These are phyloP conservation scores for Sporormia fimetaria DNA, from an alignment of 495 filamentous ascomycete species.

Conservation along the genomic window DNA sequence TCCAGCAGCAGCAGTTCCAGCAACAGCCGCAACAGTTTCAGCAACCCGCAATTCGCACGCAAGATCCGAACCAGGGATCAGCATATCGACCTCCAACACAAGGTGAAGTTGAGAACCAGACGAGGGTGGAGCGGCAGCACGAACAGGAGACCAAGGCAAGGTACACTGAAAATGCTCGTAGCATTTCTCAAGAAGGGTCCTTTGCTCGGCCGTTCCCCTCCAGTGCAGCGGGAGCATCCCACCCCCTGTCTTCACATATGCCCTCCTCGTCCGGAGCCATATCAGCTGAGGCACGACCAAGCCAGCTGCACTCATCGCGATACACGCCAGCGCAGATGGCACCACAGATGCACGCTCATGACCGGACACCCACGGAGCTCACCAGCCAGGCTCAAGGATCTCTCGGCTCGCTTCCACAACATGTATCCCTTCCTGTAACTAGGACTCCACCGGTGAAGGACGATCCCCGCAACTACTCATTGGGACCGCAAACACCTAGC, in stretches of 20 bases:
- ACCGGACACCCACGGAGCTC: slow-evolving; percentile 2
- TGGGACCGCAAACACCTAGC: slow-evolving; percentile 3
- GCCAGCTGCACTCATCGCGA: no score
- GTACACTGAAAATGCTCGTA: slow-evolving; percentile 8
- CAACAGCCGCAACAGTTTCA: no score
- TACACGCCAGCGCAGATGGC: not conserved
- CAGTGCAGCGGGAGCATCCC: slow-evolving; percentile 2
- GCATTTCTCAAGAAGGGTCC: slow-evolving; percentile 15
- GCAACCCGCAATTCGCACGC: not conserved
- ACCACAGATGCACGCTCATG: not conserved
- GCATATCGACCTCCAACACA: not conserved
- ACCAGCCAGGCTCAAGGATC: slow-evolving; percentile 1
- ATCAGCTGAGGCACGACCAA: no score
- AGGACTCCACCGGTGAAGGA: slow-evolving; percentile 18
- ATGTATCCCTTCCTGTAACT: not conserved
- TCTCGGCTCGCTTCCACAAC: not conserved
- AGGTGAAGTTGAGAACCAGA: not conserved
- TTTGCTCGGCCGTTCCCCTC: slow-evolving; percentile 14
- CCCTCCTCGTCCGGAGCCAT: slow-evolving; percentile 2
- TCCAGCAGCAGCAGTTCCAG: no score
- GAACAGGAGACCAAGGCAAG: slow-evolving; percentile 2
- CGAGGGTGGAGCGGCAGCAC: not conserved
- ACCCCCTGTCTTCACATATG: slow-evolving; percentile 11
- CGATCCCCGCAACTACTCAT: slow-evolving; percentile 14
- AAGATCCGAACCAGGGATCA: no score